Evolutionary conservation across 78 protist genomes (phyloP).

Genomic region (Dictyostelium firmibasis): DNA sequence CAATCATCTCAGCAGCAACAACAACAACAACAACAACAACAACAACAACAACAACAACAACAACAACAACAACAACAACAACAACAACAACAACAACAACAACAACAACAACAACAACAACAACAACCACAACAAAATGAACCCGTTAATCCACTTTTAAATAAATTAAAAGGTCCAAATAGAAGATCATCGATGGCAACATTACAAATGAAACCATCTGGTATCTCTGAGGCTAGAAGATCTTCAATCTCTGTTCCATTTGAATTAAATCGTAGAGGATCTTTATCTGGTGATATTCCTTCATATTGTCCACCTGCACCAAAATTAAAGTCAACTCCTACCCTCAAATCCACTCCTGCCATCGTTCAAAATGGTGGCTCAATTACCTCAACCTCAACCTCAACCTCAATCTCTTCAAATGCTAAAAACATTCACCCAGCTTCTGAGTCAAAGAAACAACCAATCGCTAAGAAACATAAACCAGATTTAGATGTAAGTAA

Average conservation of each 20-base stretch:
- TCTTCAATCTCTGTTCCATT: constrained; percentile 58
- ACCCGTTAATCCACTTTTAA: not conserved
- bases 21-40: not conserved
- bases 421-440: not conserved
- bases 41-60: not conserved
- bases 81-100: not conserved
- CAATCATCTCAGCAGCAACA: not conserved
- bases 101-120: not conserved
- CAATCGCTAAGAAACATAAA: constrained; percentile 26
- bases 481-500: constrained; percentile 30
- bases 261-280: constrained; percentile 56
- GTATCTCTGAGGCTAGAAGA: constrained; percentile 18
- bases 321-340: constrained; percentile 68
- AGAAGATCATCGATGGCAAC: constrained; percentile 57
- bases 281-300: constrained; percentile 58
- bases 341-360: constrained; percentile 42
- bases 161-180: not conserved
- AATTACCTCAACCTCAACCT: not conserved
- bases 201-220: constrained; percentile 31
- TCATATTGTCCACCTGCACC: constrained; percentile 65
- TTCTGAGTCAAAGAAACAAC: constrained; percentile 18
- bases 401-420: not conserved
- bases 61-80: not conserved
- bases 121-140: not conserved
- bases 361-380: not conserved